phyloP scores from a whole-genome alignment of 169 alveolate genomes.

The Cryptosporidium xiaoi region DNA sequence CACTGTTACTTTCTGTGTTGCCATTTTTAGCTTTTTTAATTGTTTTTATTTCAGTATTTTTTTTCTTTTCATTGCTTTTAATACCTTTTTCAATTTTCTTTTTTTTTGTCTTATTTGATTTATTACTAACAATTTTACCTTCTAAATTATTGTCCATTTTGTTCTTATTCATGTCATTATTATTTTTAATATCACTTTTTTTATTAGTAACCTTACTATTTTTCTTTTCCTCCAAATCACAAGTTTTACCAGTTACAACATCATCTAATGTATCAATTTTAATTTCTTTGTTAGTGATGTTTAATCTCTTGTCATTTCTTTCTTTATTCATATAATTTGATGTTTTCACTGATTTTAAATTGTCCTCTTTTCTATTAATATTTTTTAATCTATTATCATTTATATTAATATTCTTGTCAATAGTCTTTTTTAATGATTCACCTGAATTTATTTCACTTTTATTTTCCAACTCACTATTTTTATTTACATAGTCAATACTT shows the following conservation, averaged over 20 bases:
- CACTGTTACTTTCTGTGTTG: background rate
- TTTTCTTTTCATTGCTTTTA: too few relatives aligned
- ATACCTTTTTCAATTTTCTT: too few relatives aligned
- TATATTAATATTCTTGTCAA: background rate
- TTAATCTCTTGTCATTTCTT: background rate
- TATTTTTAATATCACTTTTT: too few relatives aligned
- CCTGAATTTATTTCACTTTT: background rate
- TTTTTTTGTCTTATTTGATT: too few relatives aligned
- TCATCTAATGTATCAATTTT: background rate
- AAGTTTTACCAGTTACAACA: too few relatives aligned
- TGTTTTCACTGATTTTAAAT: background rate
- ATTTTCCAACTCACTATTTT: background rate
- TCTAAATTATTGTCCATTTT: too few relatives aligned
- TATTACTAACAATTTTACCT: too few relatives aligned
- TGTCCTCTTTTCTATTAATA: background rate
- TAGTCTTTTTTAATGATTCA: background rate
- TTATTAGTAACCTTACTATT: too few relatives aligned
- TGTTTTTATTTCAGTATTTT: background rate
- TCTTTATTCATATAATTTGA: too few relatives aligned
- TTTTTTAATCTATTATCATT: background rate
- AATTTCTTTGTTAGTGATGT: background rate
- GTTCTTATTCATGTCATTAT: too few relatives aligned
- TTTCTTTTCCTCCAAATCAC: too few relatives aligned
- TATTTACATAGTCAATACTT: background rate
- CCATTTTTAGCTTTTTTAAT: background rate